phyloP scores from a whole-genome alignment of 371 early-diverging fungal species.

The Mortierella polycephala region DNA sequence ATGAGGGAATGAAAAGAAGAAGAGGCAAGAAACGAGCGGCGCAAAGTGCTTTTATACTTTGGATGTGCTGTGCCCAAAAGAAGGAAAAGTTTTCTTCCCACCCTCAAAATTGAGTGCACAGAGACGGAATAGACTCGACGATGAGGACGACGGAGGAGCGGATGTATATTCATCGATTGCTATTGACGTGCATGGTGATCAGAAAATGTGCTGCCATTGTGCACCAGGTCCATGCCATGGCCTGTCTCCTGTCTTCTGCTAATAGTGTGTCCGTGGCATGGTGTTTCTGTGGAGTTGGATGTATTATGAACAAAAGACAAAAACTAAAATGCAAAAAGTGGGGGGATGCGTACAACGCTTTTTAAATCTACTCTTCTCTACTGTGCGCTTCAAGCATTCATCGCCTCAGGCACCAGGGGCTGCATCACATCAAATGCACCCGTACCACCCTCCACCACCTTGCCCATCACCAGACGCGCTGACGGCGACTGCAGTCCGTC shows the following conservation, averaged over 20 bases:
- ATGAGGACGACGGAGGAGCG: too few relatives aligned
- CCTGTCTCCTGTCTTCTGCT: too few relatives aligned
- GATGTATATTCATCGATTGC: too few relatives aligned
- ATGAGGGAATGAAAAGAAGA: neutral
- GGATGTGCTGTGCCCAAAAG: neutral
- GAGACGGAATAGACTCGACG: too few relatives aligned
- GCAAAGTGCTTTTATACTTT: neutral
- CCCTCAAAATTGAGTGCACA: neutral
- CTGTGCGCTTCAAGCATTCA: slow-evolving; percentile 12
- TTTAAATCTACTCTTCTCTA: neutral
- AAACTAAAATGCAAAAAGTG: neutral
- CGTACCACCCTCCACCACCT: slow-evolving; percentile 94
- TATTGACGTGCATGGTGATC: too few relatives aligned
- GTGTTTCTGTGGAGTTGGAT: neutral
- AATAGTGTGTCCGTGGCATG: too few relatives aligned
- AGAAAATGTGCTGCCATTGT: too few relatives aligned
- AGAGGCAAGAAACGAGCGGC: neutral
- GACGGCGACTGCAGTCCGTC: slow-evolving; percentile 93
- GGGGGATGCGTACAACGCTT: neutral
- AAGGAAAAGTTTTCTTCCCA: neutral
- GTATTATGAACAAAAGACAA: neutral
- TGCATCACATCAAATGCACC: slow-evolving; percentile 92
- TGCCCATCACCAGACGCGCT: slow-evolving; percentile 93
- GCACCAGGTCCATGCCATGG: too few relatives aligned
- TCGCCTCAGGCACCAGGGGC: slow-evolving; percentile 55